These are phyloP conservation scores for Pistacia vera DNA, from an alignment of 345 rosid genomes.

Conservation along the genomic window DNA sequence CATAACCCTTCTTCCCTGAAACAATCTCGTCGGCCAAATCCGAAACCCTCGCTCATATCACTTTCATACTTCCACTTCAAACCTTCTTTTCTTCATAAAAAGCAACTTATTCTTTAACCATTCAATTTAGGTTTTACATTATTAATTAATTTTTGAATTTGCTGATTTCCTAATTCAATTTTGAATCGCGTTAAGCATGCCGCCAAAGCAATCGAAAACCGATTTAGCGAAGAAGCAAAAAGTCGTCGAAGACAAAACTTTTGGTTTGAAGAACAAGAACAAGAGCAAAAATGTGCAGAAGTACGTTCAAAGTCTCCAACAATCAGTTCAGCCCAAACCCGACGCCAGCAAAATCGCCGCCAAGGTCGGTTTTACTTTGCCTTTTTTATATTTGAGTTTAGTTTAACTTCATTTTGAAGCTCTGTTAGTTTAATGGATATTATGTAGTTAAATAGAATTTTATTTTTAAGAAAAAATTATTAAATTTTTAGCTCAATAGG, in stretches of 20 bases:
- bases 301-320: slow-evolving; percentile 84
- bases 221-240: slow-evolving; percentile 95
- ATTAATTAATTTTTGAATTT: slow-evolving; percentile 1
- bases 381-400: too few relatives aligned
- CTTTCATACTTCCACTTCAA: background rate
- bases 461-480: too few relatives aligned
- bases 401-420: too few relatives aligned
- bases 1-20: background rate
- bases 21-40: slow-evolving; percentile 1
- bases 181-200: slow-evolving; percentile 44
- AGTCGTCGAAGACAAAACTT: slow-evolving; percentile 90
- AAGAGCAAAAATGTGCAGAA: slow-evolving; percentile 96
- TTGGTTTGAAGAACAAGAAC: slow-evolving; percentile 91
- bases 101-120: background rate
- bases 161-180: background rate
- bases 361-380: slow-evolving; percentile 47
- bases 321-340: slow-evolving; percentile 75
- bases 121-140: background rate
- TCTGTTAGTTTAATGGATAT: background rate
- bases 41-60: slow-evolving; percentile 6
- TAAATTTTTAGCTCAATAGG: too few relatives aligned
- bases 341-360: slow-evolving; percentile 69
- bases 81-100: background rate
- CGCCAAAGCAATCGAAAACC: slow-evolving; percentile 85
- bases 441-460: background rate